Base-by-base conservation (phyloP, 2,329 filamentous ascomycete genomes). In the Dendryphion nanum region DNA sequence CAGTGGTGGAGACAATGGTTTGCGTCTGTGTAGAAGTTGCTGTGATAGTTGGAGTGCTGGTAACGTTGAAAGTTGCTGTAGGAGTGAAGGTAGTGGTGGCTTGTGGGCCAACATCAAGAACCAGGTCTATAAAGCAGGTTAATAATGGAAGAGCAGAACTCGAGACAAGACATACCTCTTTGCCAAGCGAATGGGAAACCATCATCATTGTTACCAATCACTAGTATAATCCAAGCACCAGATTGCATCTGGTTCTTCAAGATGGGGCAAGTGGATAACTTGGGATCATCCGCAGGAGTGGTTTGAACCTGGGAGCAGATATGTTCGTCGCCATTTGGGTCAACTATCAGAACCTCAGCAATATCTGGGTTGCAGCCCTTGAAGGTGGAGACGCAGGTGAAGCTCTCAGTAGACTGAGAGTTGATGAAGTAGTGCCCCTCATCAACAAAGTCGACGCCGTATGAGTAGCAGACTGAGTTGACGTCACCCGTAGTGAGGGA, bases 351-450 rank as follows among this genome's bases (percentile, higher is more conserved):
- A 18, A 72, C 66, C 38, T 71, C 60, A 14, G 69, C 61, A 30
- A 59, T 45, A 35, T 67, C 68, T 23, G 56, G 49, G 24, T 68
- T 60, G 48, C 71, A 74, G 20, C 69, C 68, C 34, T 63, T 49
- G 41, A 73, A 74, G 30, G 70, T 63, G 4, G 67, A 67, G 4
- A 71, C 66, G 16, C 66, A 66, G 14, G 67, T 70, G 45, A 73
- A 74, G 4, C 50, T 48, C 2, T 69, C 67, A 3, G 50, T 54
- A 0, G 67, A 71, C 13, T 57, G 49, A 7, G 61, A 60, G 48
- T 73, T 71, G 49, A 73, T 71, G 50, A 72, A 74, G 53, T 72
- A 74, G 14, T 53, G 46, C 2, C 62, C 63, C 23, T 66, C 68
- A 45, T 68, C 63, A 32, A 69, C 51, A 38, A 70, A 74, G 45